phyloP scores from a whole-genome alignment of 1,284 basidiomycete species.

The Boletus hoseneyae region DNA sequence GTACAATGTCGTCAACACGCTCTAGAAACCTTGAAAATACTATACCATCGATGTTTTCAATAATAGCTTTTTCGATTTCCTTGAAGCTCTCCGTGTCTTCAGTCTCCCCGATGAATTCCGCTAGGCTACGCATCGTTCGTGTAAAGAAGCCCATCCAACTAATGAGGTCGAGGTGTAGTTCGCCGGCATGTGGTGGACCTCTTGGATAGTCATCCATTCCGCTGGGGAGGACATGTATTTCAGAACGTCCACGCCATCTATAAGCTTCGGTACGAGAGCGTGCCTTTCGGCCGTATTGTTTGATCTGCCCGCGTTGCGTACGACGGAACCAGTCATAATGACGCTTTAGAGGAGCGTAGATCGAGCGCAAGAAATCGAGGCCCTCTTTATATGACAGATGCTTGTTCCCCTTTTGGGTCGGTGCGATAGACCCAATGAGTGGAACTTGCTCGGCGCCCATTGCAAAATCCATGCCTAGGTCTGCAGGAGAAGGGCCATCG shows the following conservation, averaged over 20 bases:
- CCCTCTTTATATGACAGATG: slow-evolving; percentile 63
- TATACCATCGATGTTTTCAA: slow-evolving; percentile 84
- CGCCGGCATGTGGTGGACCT: slow-evolving; percentile 82
- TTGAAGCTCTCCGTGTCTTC: slow-evolving; percentile 78
- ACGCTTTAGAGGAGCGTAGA: slow-evolving; percentile 80
- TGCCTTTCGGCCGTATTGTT: slow-evolving; percentile 80
- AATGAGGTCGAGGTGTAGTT: slow-evolving; percentile 89
- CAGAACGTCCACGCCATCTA: slow-evolving; percentile 90
- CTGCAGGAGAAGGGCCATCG: slow-evolving; percentile 48
- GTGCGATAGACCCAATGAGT: slow-evolving; percentile 32
- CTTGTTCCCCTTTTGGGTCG: slow-evolving; percentile 37
- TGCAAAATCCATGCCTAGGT: slow-evolving; percentile 62
- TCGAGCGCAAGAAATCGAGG: slow-evolving; percentile 66
- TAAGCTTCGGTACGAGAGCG: slow-evolving; percentile 87
- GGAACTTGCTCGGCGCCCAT: slow-evolving; percentile 47
- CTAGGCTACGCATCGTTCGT: slow-evolving; percentile 84
- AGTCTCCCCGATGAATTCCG: slow-evolving; percentile 75
- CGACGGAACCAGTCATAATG: slow-evolving; percentile 96
- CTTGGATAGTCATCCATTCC: slow-evolving; percentile 96
- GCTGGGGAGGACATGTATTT: slow-evolving; percentile 85
- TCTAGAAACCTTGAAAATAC: slow-evolving; percentile 1
- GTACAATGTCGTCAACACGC: slow-evolving; percentile 4
- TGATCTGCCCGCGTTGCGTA: slow-evolving; percentile 90
- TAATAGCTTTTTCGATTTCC: slow-evolving; percentile 75
- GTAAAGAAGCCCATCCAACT: slow-evolving; percentile 96